Evolutionary conservation across 169 alveolate genomes (phyloP).

Genomic region (Cryptosporidium bovis): DNA sequence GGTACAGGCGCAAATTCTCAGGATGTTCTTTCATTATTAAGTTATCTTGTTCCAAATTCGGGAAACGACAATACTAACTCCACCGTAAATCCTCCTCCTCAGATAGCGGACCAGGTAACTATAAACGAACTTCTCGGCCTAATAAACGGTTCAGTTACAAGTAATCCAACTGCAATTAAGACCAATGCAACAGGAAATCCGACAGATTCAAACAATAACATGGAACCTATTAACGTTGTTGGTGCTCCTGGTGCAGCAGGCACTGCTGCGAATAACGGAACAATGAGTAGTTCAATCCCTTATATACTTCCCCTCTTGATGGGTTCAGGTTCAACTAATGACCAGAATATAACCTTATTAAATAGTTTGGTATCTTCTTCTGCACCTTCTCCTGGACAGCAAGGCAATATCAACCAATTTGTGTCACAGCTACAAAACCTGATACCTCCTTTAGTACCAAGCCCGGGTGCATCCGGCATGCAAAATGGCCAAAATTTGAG

Average conservation of each 20-base stretch:
- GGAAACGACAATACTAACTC: slow-evolving; percentile 50
- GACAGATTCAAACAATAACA: slow-evolving; percentile 20
- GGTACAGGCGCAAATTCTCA: slow-evolving; percentile 38
- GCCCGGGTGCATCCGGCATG: slow-evolving; percentile 25
- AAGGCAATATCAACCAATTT: slow-evolving; percentile 57
- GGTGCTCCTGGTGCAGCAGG: neutral
- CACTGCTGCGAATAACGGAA: neutral
- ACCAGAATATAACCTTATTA: slow-evolving; percentile 63
- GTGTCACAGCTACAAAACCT: slow-evolving; percentile 62
- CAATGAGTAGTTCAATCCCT: slow-evolving; percentile 55
- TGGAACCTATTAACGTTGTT: slow-evolving; percentile 1
- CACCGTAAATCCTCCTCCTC: slow-evolving; percentile 67
- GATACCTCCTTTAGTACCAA: slow-evolving; percentile 64
- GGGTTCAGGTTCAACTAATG: slow-evolving; percentile 72
- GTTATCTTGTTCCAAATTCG: slow-evolving; percentile 73
- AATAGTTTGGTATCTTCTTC: slow-evolving; percentile 69
- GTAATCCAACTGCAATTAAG: slow-evolving; percentile 58
- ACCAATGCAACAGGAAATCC: slow-evolving; percentile 15
- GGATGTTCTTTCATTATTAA: slow-evolving; percentile 59
- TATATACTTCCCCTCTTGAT: slow-evolving; percentile 47
- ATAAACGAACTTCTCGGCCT: slow-evolving; percentile 67
- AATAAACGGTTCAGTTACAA: slow-evolving; percentile 73
- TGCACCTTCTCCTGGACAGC: slow-evolving; percentile 24
- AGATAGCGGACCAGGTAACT: slow-evolving; percentile 74
- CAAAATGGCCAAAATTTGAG: slow-evolving; percentile 38